These are phyloP conservation scores for Zhuliangozyma parablackwelliae DNA, from an alignment of 1,139 yeast genomes.

Conservation along the genomic window DNA sequence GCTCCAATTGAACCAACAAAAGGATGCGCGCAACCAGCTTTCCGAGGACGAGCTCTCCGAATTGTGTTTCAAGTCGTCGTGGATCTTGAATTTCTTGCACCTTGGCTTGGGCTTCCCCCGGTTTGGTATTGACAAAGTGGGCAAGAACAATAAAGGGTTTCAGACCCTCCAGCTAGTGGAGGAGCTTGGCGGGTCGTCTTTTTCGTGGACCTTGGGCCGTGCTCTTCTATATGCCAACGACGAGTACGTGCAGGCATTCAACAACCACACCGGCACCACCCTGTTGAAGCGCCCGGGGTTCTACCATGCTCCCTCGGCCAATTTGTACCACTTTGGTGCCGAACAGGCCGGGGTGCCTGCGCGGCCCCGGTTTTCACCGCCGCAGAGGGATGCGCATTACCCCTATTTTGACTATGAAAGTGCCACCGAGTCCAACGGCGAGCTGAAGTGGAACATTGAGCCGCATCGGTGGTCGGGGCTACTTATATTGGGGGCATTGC, in stretches of 20 bases:
- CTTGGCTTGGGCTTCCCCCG: slow-evolving; percentile 72
- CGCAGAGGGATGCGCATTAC: slow-evolving; percentile 19
- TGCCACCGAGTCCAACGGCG: slow-evolving; percentile 22
- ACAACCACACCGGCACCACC: slow-evolving; percentile 18
- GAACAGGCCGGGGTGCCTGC: slow-evolving; percentile 41
- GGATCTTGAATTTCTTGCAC: slow-evolving; percentile 69
- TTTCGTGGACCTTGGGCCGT: slow-evolving; percentile 83
- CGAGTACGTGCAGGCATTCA: slow-evolving; percentile 38
- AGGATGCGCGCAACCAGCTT: slow-evolving; percentile 25
- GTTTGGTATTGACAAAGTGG: slow-evolving; percentile 39
- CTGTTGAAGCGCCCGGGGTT: slow-evolving; percentile 34
- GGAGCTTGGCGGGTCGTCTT: slow-evolving; percentile 57
- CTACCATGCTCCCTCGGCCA: slow-evolving; percentile 46
- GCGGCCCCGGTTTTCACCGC: slow-evolving; percentile 40
- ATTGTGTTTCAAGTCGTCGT: slow-evolving; percentile 65
- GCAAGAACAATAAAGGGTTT: slow-evolving; percentile 22
- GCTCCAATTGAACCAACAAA: slow-evolving; percentile 30
- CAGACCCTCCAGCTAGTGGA: slow-evolving; percentile 60
- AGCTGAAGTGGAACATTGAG: slow-evolving; percentile 36
- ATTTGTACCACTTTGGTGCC: slow-evolving; percentile 47
- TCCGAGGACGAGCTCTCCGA: slow-evolving; percentile 38
- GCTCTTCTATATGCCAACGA: slow-evolving; percentile 62
- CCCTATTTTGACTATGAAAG: slow-evolving; percentile 28
- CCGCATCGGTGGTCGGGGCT: slow-evolving; percentile 59
- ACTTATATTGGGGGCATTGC: slow-evolving; percentile 39